A percentile compares a stretch with the other conserved stretches of the same genome.
Evolutionary conservation across 345 rosid species (phyloP).

Genomic region (Microcos paniculata): DNA sequence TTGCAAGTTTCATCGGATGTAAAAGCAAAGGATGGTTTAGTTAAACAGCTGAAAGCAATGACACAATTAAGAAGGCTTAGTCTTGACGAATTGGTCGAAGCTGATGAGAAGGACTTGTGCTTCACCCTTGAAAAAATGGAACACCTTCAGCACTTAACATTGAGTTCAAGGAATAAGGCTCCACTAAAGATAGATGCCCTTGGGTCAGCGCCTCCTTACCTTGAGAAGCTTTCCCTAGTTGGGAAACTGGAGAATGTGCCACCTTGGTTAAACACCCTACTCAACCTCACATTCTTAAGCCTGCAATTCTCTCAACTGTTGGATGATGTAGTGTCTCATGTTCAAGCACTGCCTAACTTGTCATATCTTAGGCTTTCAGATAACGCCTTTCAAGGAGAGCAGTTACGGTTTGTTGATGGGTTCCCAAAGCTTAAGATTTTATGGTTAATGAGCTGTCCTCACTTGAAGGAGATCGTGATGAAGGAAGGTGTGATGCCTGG

Average conservation of each 20-base stretch:
- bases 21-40: constrained; percentile 15
- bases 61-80: constrained; percentile 34
- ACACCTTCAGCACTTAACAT: background rate
- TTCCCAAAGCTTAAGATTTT: constrained; percentile 27
- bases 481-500: constrained; percentile 20
- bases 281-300: constrained; percentile 1
- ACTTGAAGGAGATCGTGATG: constrained; percentile 20
- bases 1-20: constrained; percentile 32
- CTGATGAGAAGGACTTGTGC: constrained; percentile 33
- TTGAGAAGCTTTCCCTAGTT: constrained; percentile 27
- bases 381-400: constrained; percentile 14
- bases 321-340: constrained; percentile 20
- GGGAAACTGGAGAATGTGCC: constrained; percentile 39
- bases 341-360: constrained; percentile 33
- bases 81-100: constrained; percentile 18
- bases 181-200: background rate
- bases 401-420: constrained; percentile 22
- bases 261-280: constrained; percentile 31
- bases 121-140: background rate
- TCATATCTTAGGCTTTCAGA: background rate
- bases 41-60: constrained; percentile 24
- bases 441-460: constrained; percentile 6
- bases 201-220: constrained; percentile 12
- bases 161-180: background rate
- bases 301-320: constrained; percentile 28